These are phyloP conservation scores for Diaporthe eres DNA, from an alignment of 2,329 filamentous ascomycete species.

Conservation along the genomic window DNA sequence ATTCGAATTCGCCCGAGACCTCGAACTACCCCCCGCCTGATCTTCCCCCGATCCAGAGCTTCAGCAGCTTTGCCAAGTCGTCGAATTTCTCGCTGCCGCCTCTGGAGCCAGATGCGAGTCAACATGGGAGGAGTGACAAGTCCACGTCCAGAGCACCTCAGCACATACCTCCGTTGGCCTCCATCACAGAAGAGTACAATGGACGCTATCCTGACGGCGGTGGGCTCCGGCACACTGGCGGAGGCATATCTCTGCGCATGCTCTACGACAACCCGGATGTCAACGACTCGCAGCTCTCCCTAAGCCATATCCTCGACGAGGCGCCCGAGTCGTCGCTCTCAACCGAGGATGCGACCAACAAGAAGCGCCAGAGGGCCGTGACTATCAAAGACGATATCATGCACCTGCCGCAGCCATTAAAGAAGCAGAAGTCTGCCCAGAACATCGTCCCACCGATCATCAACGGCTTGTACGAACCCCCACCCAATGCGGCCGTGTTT, in stretches of 20 bases:
- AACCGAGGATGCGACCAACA: constrained; percentile 59
- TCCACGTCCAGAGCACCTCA: constrained; percentile 44
- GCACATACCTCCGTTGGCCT: constrained; percentile 47
- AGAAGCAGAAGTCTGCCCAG: constrained; percentile 72
- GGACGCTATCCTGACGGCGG: constrained; percentile 35
- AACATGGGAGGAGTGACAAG: constrained; percentile 54
- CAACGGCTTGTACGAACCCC: constrained; percentile 74
- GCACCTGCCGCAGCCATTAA: constrained; percentile 74
- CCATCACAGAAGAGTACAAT: constrained; percentile 42
- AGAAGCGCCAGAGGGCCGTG: constrained; percentile 67
- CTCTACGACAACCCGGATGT: constrained; percentile 57
- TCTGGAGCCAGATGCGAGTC: constrained; percentile 63
- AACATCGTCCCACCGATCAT: constrained; percentile 74
- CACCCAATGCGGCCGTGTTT: constrained; percentile 72
- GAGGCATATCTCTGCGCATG: constrained; percentile 53
- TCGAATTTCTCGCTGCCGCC: constrained; percentile 63
- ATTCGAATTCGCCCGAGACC: constrained; percentile 59
- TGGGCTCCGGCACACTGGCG: constrained; percentile 38
- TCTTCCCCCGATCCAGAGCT: constrained; percentile 67
- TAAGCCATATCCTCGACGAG: constrained; percentile 64
- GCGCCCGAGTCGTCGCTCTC: constrained; percentile 50
- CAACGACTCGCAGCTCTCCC: constrained; percentile 58
- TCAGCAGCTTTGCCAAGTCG: constrained; percentile 57
- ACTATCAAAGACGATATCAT: constrained; percentile 73
- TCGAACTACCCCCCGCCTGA: constrained; percentile 61